These are phyloP conservation scores for Darksidea phi DNA, from an alignment of 495 filamentous ascomycete genomes.

Conservation along the genomic window DNA sequence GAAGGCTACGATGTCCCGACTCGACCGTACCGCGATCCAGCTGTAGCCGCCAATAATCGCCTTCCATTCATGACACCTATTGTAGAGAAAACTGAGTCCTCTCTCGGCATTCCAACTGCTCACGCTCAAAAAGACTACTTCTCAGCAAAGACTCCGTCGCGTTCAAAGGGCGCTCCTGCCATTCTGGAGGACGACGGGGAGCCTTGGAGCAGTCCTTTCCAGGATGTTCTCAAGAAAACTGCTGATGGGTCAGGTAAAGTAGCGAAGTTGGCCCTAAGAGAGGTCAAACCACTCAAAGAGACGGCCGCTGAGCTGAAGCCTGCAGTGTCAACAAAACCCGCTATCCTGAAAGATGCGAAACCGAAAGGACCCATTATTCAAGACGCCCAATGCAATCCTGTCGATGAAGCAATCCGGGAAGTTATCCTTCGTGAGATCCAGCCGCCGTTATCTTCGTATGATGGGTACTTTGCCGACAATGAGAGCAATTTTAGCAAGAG, in stretches of 20 bases:
- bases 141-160: slow-evolving; percentile 72
- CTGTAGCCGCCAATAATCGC: slow-evolving; percentile 75
- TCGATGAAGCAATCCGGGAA: slow-evolving; percentile 68
- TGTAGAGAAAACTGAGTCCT: slow-evolving; percentile 88
- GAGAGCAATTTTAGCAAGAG: slow-evolving; percentile 58
- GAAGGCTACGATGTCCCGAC: slow-evolving; percentile 78
- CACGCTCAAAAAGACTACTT: slow-evolving; percentile 55
- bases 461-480: slow-evolving; percentile 73
- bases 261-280: slow-evolving; percentile 49
- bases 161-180: slow-evolving; percentile 46
- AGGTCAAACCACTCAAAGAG: slow-evolving; percentile 32
- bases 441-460: slow-evolving; percentile 67
- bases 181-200: slow-evolving; percentile 54
- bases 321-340: slow-evolving; percentile 4
- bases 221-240: slow-evolving; percentile 55
- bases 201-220: slow-evolving; percentile 67
- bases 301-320: slow-evolving; percentile 23
- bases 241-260: slow-evolving; percentile 43
- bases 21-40: slow-evolving; percentile 72
- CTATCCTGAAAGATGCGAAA: slow-evolving; percentile 28
- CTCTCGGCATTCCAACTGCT: slow-evolving; percentile 63
- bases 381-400: slow-evolving; percentile 83
- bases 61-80: slow-evolving; percentile 99
- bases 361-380: slow-evolving; percentile 68
- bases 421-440: slow-evolving; percentile 70